Evolutionary conservation across 306 rosid genomes (phyloP).

Genomic region (Dalbergia oliveri): DNA sequence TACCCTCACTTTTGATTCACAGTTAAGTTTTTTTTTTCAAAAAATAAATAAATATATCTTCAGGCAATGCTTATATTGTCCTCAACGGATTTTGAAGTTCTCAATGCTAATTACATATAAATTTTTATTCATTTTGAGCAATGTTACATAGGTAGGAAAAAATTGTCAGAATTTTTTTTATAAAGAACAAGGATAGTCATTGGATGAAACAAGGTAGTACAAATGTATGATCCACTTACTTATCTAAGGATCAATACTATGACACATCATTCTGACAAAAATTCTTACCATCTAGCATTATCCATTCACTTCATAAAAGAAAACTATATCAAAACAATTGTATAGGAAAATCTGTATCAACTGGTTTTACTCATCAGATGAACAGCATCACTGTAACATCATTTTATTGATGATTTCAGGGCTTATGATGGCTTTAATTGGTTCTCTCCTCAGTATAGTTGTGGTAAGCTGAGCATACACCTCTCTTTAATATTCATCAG

Average conservation of each 20-base stretch:
- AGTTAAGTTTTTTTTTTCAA: neutral
- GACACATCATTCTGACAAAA: no score
- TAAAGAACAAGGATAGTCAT: neutral
- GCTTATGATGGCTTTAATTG: constrained; percentile 82
- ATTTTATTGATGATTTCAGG: constrained; percentile 61
- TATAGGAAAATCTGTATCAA: neutral
- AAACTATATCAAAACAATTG: neutral
- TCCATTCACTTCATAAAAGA: neutral
- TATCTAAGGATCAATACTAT: no score
- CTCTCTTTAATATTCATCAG: constrained; percentile 24
- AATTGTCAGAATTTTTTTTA: no score
- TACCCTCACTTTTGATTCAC: neutral
- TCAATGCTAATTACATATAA: neutral
- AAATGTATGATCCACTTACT: neutral
- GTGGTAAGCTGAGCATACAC: constrained; percentile 61
- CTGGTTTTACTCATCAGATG: neutral
- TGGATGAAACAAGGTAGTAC: neutral
- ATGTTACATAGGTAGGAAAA: no score
- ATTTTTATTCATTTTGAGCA: no score
- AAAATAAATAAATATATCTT: neutral
- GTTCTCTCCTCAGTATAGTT: constrained; percentile 69
- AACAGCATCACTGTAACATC: neutral
- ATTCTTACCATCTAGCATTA: no score
- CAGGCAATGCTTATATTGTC: neutral
- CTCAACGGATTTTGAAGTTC: neutral